Percentiles rank a stretch among this genome's conserved stretches.
phyloP scores from a whole-genome alignment of 345 rosid genomes.

The Populus davidiana region DNA sequence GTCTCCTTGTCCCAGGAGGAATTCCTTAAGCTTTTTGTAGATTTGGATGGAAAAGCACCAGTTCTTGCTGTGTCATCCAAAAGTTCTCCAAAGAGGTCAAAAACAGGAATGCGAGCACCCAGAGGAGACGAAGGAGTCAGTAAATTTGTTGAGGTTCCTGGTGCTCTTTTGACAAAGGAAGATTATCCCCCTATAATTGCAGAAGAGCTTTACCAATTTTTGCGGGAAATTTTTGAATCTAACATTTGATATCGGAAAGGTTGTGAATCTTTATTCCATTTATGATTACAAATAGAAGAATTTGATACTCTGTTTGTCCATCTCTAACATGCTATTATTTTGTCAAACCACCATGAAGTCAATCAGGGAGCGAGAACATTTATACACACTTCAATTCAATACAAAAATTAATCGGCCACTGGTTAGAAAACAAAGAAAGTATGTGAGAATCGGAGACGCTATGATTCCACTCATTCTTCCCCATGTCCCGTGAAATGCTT shows the following conservation, averaged over 20 bases:
- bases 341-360: background rate
- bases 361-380: background rate
- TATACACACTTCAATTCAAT: background rate
- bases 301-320: background rate
- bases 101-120: conserved; percentile 87
- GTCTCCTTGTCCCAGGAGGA: conserved; percentile 77
- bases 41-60: conserved; percentile 57
- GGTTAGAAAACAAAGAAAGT: background rate
- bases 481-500: background rate
- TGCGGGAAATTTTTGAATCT: conserved; percentile 50
- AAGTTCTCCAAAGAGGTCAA: conserved; percentile 81
- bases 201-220: conserved; percentile 56
- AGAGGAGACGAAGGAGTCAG: conserved; percentile 65
- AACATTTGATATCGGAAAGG: conserved; percentile 5
- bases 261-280: background rate
- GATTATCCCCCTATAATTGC: conserved; percentile 74
- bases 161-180: conserved; percentile 89
- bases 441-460: background rate
- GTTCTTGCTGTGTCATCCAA: conserved; percentile 58
- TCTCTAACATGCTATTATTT: background rate
- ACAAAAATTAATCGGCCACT: background rate
- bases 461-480: background rate
- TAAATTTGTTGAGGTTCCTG: conserved; percentile 71
- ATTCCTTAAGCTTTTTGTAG: conserved; percentile 63
- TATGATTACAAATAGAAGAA: background rate